phyloP scores from a whole-genome alignment of 192 early-diverging fungal genomes.

The Geosiphon pyriformis region DNA sequence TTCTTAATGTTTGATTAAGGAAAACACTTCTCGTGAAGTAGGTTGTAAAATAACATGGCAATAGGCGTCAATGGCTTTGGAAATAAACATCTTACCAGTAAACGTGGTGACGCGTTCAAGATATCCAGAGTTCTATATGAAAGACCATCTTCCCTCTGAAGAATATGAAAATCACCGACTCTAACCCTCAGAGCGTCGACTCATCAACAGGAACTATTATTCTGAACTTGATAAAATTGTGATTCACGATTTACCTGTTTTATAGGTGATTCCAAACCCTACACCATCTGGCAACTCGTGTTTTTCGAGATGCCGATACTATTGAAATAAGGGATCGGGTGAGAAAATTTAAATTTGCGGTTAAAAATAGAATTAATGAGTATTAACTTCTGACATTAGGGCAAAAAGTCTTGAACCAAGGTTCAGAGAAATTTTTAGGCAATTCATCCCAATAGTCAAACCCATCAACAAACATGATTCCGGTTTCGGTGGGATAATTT shows the following conservation, averaged over 20 bases:
- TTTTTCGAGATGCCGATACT: slow-evolving; percentile 40
- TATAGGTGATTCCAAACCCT: slow-evolving; percentile 58
- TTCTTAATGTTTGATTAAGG: no score
- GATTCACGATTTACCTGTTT: slow-evolving; percentile 44
- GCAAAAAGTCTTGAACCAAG: slow-evolving; percentile 55
- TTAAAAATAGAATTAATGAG: background rate
- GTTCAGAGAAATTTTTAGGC: slow-evolving; percentile 47
- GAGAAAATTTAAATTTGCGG: background rate
- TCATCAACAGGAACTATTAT: no score
- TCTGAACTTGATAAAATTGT: no score
- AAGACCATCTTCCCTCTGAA: no score
- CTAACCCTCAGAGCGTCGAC: no score
- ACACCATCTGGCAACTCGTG: slow-evolving; percentile 47
- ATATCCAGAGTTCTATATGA: no score
- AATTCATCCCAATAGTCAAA: slow-evolving; percentile 55
- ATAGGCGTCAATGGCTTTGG: slow-evolving; percentile 1
- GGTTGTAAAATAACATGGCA: no score
- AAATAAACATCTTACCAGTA: background rate
- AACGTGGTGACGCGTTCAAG: no score
- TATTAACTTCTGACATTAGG: slow-evolving; percentile 38
- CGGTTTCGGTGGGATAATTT: slow-evolving; percentile 31
- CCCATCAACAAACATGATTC: slow-evolving; percentile 46
- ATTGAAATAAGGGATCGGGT: slow-evolving; percentile 1
- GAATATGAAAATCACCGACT: no score
- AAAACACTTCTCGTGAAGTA: no score